Evolutionary conservation across 768 basidiomycete species (phyloP).

Genomic region (Trametes punicea): DNA sequence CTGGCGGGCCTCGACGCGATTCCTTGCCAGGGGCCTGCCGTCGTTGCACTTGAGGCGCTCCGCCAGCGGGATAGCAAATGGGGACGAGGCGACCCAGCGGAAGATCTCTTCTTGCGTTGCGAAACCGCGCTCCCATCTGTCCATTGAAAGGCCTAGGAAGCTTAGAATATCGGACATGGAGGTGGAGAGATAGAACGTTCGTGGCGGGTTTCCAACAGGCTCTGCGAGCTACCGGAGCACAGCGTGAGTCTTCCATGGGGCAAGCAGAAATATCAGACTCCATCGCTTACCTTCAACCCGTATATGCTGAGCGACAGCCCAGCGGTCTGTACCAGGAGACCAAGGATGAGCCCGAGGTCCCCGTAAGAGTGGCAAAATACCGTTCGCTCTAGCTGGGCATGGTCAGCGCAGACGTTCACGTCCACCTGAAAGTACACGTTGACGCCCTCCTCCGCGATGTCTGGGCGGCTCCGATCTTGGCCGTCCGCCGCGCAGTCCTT

Average conservation of each 20-base stretch:
- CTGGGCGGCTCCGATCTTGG: too few species aligned
- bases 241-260: neutral
- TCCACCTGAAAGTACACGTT: conserved; percentile 52
- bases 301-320: conserved; percentile 49
- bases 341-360: conserved; percentile 69
- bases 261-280: too few species aligned
- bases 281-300: conserved; percentile 51
- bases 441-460: conserved; percentile 17
- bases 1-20: conserved; percentile 43
- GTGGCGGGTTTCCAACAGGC: conserved; percentile 30
- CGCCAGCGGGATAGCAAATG: conserved; percentile 47
- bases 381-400: conserved; percentile 47
- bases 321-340: conserved; percentile 48
- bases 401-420: conserved; percentile 53
- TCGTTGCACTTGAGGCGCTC: conserved; percentile 26
- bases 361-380: conserved; percentile 63
- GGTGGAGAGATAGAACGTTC: conserved; percentile 46
- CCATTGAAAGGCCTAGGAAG: conserved; percentile 58
- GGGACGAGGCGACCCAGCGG: conserved; percentile 52
- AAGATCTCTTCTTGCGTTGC: conserved; percentile 50
- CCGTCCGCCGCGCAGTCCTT: conserved; percentile 27
- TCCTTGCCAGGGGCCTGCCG: conserved; percentile 35
- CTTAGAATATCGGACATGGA: conserved; percentile 47
- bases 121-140: conserved; percentile 52
- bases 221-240: conserved; percentile 31